Conservation (phyloP, 768 basidiomycete species). For the Chalciporus sphaerocephalus region DNA sequence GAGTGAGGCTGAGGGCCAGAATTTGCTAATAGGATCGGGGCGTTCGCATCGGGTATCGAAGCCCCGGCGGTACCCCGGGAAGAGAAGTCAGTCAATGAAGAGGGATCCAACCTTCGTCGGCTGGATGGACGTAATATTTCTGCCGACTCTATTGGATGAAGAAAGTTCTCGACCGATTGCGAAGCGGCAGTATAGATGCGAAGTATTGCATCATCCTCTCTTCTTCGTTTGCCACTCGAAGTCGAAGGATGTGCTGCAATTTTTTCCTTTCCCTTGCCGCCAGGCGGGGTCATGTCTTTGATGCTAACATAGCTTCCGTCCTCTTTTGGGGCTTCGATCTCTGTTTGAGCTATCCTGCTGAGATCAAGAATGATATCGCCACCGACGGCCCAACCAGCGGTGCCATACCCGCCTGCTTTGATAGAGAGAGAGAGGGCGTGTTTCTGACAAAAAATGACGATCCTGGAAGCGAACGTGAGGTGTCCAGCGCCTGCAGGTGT, state of each 20-base stretch:
- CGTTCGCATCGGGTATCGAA: background rate
- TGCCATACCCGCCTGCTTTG: constrained; percentile 89
- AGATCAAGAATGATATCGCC: constrained; percentile 87
- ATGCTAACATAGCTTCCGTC: constrained; percentile 60
- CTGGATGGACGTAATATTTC: constrained; percentile 18
- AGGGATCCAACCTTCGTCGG: constrained; percentile 17
- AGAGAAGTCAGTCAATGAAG: background rate
- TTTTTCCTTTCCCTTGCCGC: constrained; percentile 53
- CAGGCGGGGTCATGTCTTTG: constrained; percentile 46
- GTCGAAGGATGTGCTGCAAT: constrained; percentile 9
- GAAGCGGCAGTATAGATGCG: constrained; percentile 57
- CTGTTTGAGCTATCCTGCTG: constrained; percentile 59
- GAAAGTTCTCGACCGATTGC: constrained; percentile 46
- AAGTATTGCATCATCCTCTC: constrained; percentile 51
- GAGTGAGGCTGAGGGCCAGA: background rate
- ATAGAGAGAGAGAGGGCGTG: constrained; percentile 70
- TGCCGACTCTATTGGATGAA: constrained; percentile 25
- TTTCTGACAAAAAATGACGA: constrained; percentile 68
- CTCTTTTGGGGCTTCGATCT: constrained; percentile 56
- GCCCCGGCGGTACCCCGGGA: background rate
- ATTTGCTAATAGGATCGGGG: background rate
- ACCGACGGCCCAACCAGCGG: constrained; percentile 82
- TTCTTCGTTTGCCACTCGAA: constrained; percentile 46
- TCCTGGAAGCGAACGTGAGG: constrained; percentile 35
- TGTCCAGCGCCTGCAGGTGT: constrained; percentile 6